Evolutionary conservation across 805 yeast species (phyloP), one percentile per base, ranked within the genome.

Genomic region (Suhomyces sp.): DNA sequence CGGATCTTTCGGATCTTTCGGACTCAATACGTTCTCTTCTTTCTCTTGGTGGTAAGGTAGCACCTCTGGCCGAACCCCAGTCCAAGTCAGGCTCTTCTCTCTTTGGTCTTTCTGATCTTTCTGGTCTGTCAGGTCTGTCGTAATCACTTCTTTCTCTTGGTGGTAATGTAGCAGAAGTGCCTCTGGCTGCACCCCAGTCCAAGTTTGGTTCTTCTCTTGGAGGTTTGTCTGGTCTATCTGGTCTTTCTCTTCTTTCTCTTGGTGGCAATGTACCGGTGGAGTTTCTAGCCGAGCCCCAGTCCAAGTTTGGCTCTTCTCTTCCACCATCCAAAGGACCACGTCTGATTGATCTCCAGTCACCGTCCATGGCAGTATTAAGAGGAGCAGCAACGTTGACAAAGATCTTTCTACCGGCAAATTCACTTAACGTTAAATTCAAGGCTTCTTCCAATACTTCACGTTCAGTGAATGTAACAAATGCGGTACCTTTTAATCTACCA

Each of bases 311-410:
- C 52, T 71, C 78, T 45, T 64, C 65, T 44, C 61, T 72, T n/a
- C 57, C 55, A 22, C 55, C 55, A n/a, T 33, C 46, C 35, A 45
- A 22, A 12, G 46, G 43, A 20, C 53, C 53, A 21, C 48, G 33
- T 31, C 47, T 41, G 31, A 48, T 45, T n/a, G 52, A 44, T 53
- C 52, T 54, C 80, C 80, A 74, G 66, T 80, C 83, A 57, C 72
- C 66, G 48, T 75, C 78, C 51, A 72, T 71, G 48, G 72, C 77
- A 46, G 67, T 73, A 55, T 72, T 79, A 53, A 73, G 78, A 13
- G 85, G 85, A 39, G 85, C 84, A 43, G 86, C 85, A 46, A 82
- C 86, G 56, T 76, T 77, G 50, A 82, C 81, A 54, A 70, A 81
- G 54, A 79, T 73, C 62, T 72, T 74, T 67, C 84, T 73, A 35